Conservation (phyloP, 2,329 filamentous ascomycete genomes). For the Lasiodiplodia citricola region DNA sequence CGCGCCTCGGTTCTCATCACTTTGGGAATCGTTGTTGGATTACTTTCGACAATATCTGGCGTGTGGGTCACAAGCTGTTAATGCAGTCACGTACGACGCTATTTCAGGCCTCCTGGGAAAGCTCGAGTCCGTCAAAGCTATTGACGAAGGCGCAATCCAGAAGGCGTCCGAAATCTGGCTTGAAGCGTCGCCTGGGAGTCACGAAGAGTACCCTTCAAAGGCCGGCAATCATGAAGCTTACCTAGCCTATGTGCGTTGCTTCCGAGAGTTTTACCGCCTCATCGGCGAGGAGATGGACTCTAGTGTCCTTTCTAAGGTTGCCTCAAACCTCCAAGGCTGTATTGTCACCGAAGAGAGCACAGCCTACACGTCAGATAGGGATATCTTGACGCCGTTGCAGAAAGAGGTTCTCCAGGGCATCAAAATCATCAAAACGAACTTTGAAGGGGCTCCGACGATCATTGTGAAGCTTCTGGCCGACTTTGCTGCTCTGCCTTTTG, state of each 20-base stretch:
- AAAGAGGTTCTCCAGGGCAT: conserved; percentile 70
- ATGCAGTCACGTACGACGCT: conserved; percentile 48
- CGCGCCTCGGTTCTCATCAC: conserved; percentile 68
- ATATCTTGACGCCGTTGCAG: conserved; percentile 76
- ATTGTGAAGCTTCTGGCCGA: conserved; percentile 73
- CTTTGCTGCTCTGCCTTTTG: conserved; percentile 73
- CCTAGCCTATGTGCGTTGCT: conserved; percentile 79
- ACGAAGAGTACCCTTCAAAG: conserved; percentile 4
- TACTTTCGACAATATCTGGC: conserved; percentile 65
- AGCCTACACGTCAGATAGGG: conserved; percentile 73
- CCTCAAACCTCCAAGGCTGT: conserved; percentile 72
- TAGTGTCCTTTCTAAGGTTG: conserved; percentile 68
- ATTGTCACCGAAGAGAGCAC: conserved; percentile 72
- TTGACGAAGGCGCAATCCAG: conserved; percentile 35
- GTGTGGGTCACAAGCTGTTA: conserved; percentile 47
- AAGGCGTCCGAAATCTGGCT: conserved; percentile 24
- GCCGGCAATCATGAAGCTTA: conserved; percentile 75
- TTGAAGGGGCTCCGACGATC: conserved; percentile 68
- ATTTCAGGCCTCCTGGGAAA: conserved; percentile 48
- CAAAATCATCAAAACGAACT: conserved; percentile 69
- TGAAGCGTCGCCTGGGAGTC: neutral
- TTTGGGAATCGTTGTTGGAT: conserved; percentile 76
- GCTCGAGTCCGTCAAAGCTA: conserved; percentile 30
- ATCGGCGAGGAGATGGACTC: conserved; percentile 68
- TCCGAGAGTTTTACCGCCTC: conserved; percentile 79